Base-by-base conservation (phyloP, 768 basidiomycete species). In the Rhizopogon vinicolor region DNA sequence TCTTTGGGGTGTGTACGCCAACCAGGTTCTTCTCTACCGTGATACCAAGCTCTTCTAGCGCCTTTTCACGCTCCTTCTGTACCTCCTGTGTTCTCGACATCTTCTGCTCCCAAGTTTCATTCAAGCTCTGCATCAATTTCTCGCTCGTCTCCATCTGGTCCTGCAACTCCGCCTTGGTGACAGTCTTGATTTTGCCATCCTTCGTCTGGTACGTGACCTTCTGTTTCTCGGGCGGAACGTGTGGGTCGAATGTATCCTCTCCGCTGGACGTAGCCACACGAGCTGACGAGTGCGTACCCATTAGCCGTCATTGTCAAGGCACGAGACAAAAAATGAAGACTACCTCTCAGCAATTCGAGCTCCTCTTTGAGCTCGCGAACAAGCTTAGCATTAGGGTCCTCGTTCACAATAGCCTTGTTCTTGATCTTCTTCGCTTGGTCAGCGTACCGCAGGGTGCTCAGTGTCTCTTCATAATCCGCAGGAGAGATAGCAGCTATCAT, bases 341-440 rank as follows among this genome's bases (percentile, higher is more conserved):
- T 71, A 86, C 87, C 87, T 78, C 93, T 83, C 44, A 98, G 87
- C 74, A 90, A 78, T 68, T 96, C 92, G 43, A 99, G 77, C 73
- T 99, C 97, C 76, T 98, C 97, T 73, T 98, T 99, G 70, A 99
- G 89, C 73, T 98, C 96, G 46, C 95, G 87, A 55, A 99, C 95
- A 55, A 99, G 88, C 77, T 93, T 98, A 67, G 96, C 96, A 65
- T 98, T 99, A 33, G 97, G 97, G 81, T 99, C 97, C 75, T 99
- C 97, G 74, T 99, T 99, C 61, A 99, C 91, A 56, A 98, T 85
- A 14, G 97, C 96, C 77, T 98, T 96, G 74, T 98, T 99, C 86
- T 95, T 98, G 75, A 99, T 99, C 86, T 96, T 96, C 87, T 99
- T 99, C 35, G 96, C 95, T 69, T 93, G 93, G 78, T 97, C 94